These are phyloP conservation scores for Verticillium nubilum DNA, from an alignment of 2,329 filamentous ascomycete species.

Conservation along the genomic window DNA sequence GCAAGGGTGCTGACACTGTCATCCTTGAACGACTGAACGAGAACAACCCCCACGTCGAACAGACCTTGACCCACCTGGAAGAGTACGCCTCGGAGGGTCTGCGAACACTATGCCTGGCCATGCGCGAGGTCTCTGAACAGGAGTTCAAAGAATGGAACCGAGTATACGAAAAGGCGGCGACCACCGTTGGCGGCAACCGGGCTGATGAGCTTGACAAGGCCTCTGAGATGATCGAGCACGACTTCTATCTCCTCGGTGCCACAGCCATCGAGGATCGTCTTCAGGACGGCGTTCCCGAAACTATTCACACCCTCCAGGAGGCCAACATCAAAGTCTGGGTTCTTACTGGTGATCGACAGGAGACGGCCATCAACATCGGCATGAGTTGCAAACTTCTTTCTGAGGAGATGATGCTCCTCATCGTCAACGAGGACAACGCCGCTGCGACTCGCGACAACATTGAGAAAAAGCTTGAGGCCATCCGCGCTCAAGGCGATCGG, in stretches of 20 bases:
- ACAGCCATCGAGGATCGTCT: conserved; percentile 96
- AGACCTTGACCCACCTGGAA: conserved; percentile 91
- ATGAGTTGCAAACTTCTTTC: conserved; percentile 99
- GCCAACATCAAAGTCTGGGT: conserved; percentile 99
- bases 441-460: conserved; percentile 80
- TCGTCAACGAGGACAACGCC: conserved; percentile 86
- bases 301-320: conserved; percentile 92
- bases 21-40: conserved; percentile 85
- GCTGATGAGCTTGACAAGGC: conserved; percentile 96
- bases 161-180: conserved; percentile 82
- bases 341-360: conserved; percentile 91
- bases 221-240: conserved; percentile 88
- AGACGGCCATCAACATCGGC: conserved; percentile 98
- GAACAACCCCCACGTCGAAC: conserved; percentile 80
- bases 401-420: conserved; percentile 96
- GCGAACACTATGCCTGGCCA: conserved; percentile 87
- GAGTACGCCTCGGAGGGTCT: conserved; percentile 97
- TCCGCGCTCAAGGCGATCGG: conserved; percentile 73
- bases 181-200: conserved; percentile 86
- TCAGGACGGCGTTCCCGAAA: conserved; percentile 96
- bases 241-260: conserved; percentile 85
- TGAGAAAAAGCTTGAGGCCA: conserved; percentile 87
- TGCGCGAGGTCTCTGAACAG: conserved; percentile 85
- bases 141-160: conserved; percentile 85
- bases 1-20: conserved; percentile 95